Percentiles rank a stretch among this genome's conserved stretches.
These are phyloP conservation scores for Coleophoma eucalyptorum DNA, from an alignment of 2,329 filamentous ascomycete genomes.

Conservation along the genomic window DNA sequence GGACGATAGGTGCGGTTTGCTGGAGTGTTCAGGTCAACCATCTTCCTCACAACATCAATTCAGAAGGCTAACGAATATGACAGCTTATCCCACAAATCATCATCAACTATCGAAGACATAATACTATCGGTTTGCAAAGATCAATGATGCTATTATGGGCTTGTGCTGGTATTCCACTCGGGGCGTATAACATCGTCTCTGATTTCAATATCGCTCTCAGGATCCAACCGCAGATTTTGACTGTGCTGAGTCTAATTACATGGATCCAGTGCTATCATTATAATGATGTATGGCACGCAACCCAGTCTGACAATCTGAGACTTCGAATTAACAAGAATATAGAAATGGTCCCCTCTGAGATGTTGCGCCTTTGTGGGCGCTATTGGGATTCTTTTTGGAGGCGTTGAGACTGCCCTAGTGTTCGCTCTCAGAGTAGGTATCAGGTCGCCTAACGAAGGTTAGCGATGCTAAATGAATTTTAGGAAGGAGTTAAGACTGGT, in stretches of 20 bases:
- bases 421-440: slow-evolving; percentile 39
- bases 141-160: slow-evolving; percentile 74
- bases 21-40: slow-evolving; percentile 58
- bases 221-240: slow-evolving; percentile 30
- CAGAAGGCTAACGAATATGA: neutral
- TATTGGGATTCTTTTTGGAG: slow-evolving; percentile 54
- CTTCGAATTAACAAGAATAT: neutral
- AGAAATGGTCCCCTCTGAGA: slow-evolving; percentile 49
- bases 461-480: neutral
- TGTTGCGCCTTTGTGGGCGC: slow-evolving; percentile 44
- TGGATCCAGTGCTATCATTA: slow-evolving; percentile 29
- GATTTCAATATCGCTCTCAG: slow-evolving; percentile 27
- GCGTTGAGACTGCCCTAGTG: slow-evolving; percentile 55
- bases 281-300: slow-evolving; percentile 38
- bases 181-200: slow-evolving; percentile 33
- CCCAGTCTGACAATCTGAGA: neutral
- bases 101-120: slow-evolving; percentile 63
- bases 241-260: slow-evolving; percentile 27
- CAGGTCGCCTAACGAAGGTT: neutral
- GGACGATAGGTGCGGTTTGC: slow-evolving; percentile 58
- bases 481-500: slow-evolving; percentile 34
- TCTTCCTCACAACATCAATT: neutral
- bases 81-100: slow-evolving; percentile 67
- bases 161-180: slow-evolving; percentile 63
- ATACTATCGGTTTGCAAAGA: slow-evolving; percentile 61